phyloP scores from a whole-genome alignment of 75 land plant species.

The Pinus albicaulis region DNA sequence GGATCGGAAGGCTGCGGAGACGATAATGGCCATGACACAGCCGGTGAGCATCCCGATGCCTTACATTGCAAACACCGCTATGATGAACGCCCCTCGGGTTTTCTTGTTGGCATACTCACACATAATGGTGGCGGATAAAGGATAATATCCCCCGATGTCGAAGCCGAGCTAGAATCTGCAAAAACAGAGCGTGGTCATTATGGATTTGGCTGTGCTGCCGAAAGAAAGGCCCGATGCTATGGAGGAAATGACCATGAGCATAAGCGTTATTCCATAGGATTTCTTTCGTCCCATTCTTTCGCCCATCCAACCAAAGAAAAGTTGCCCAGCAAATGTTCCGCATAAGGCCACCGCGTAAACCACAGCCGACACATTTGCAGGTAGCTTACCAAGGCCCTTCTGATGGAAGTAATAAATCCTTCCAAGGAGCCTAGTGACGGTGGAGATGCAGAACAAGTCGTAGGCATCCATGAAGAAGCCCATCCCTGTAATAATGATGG shows the following conservation, averaged over 20 bases:
- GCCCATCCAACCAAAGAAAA: conserved; percentile 60
- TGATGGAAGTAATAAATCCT: conserved; percentile 48
- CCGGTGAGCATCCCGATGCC: conserved; percentile 43
- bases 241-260: conserved; percentile 54
- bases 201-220: conserved; percentile 30
- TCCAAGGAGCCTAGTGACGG: conserved; percentile 64
- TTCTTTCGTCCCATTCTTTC: conserved; percentile 50
- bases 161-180: conserved; percentile 56
- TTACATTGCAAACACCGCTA: conserved; percentile 46
- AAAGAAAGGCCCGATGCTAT: conserved; percentile 53
- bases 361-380: conserved; percentile 48
- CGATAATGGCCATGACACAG: conserved; percentile 22
- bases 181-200: conserved; percentile 59
- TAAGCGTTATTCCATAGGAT: conserved; percentile 48
- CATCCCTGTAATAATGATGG: conserved; percentile 79
- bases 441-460: conserved; percentile 67
- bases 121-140: conserved; percentile 53
- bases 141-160: conserved; percentile 53
- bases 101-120: conserved; percentile 49
- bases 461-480: conserved; percentile 85
- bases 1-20: conserved; percentile 2
- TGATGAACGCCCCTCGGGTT: conserved; percentile 41
- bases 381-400: conserved; percentile 37
- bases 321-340: conserved; percentile 51
- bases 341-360: conserved; percentile 58